Percentiles rank a stretch among this genome's conserved stretches.
These are phyloP conservation scores for Kernera saxatilis DNA, from an alignment of 345 rosid species.

Conservation along the genomic window DNA sequence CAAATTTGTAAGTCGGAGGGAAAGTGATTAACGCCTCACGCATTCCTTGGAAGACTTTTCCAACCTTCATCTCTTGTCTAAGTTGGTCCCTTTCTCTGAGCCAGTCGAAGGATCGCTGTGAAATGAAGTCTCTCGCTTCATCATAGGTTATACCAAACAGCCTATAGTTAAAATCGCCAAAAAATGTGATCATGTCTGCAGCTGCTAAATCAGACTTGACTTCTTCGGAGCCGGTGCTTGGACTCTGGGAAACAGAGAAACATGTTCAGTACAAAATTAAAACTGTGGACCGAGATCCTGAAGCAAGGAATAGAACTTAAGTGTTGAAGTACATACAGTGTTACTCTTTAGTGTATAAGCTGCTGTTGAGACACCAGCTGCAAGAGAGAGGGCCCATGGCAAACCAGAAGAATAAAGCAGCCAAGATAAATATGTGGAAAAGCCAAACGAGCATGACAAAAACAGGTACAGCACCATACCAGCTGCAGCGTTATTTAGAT, in stretches of 20 bases:
- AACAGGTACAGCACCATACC: constrained; percentile 90
- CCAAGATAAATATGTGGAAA: constrained; percentile 76
- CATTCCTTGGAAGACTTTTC: constrained; percentile 98
- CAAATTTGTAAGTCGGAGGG: constrained; percentile 97
- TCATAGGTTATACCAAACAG: constrained; percentile 93
- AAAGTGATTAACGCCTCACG: constrained; percentile 82
- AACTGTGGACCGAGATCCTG: background rate
- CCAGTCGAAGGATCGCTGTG: constrained; percentile 96
- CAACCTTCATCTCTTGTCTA: constrained; percentile 82
- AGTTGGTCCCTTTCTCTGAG: constrained; percentile 95
- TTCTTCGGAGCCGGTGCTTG: constrained; percentile 44
- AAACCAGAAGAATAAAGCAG: constrained; percentile 84
- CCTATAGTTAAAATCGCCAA: constrained; percentile 91
- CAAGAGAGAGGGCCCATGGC: constrained; percentile 73
- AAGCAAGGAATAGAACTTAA: background rate
- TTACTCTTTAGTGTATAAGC: constrained; percentile 46
- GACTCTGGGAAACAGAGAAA: constrained; percentile 17
- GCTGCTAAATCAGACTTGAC: constrained; percentile 70
- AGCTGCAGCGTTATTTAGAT: constrained; percentile 44
- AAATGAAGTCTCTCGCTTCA: constrained; percentile 95
- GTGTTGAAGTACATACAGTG: constrained; percentile 46
- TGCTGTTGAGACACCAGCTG: constrained; percentile 79
- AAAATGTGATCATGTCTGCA: constrained; percentile 89
- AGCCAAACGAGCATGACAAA: constrained; percentile 85
- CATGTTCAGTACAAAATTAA: constrained; percentile 20